Evolutionary conservation across 2,329 filamentous ascomycete species (phyloP).

Genomic region (Thelonectria olida): DNA sequence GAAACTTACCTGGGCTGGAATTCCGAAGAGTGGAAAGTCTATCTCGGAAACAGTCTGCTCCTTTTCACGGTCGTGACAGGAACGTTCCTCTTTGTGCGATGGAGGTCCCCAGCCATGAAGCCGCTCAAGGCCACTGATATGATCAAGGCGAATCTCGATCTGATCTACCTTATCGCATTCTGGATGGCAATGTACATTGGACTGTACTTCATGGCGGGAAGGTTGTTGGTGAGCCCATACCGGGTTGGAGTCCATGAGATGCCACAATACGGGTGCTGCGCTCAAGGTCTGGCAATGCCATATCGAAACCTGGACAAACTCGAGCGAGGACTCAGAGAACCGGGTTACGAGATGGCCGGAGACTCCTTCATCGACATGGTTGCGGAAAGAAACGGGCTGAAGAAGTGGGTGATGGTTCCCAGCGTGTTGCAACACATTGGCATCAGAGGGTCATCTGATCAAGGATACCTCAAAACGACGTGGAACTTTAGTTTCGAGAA

Average conservation of each 20-base stretch:
- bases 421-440: conserved; percentile 47
- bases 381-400: conserved; percentile 34
- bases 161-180: conserved; percentile 28
- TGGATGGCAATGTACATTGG: conserved; percentile 38
- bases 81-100: conserved; percentile 22
- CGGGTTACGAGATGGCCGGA: conserved; percentile 36
- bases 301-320: conserved; percentile 35
- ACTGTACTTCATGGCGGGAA: conserved; percentile 42
- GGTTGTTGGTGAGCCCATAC: conserved; percentile 37
- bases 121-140: conserved; percentile 19
- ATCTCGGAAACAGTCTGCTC: conserved; percentile 30
- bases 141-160: not conserved
- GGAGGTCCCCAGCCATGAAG: conserved; percentile 16
- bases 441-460: conserved; percentile 38
- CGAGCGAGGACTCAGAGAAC: conserved; percentile 23
- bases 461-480: conserved; percentile 37
- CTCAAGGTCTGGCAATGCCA: conserved; percentile 46
- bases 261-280: conserved; percentile 47
- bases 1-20: conserved; percentile 49
- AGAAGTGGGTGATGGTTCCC: conserved; percentile 45
- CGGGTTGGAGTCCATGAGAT: conserved; percentile 42
- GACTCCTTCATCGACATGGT: conserved; percentile 45
- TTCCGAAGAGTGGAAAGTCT: conserved; percentile 43
- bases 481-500: conserved; percentile 47
- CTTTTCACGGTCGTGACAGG: conserved; percentile 29